Percentiles rank a stretch among this genome's conserved stretches.
These are phyloP conservation scores for Cymbopogon flexuosus DNA, from an alignment of 202 grass and related monocot genomes.

Conservation along the genomic window DNA sequence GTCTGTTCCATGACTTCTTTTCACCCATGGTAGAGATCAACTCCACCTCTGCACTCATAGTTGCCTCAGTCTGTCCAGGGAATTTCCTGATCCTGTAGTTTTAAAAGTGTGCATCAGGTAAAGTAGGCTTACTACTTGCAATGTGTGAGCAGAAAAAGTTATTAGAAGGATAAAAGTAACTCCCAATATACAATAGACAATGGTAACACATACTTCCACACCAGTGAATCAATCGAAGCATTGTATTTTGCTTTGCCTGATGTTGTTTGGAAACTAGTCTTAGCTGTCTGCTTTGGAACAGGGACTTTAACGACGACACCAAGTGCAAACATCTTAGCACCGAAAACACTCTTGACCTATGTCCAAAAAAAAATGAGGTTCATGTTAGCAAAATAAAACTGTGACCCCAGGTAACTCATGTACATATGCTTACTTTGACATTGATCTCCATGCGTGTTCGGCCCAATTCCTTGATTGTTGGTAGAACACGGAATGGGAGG, in stretches of 20 bases:
- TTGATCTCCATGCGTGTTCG: slow-evolving; percentile 98
- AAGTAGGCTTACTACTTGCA: background rate
- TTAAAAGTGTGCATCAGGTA: slow-evolving; percentile 26
- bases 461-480: slow-evolving; percentile 94
- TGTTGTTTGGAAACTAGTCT: slow-evolving; percentile 96
- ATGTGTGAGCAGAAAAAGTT: background rate
- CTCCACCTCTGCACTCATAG: slow-evolving; percentile 98
- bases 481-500: slow-evolving; percentile 91
- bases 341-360: slow-evolving; percentile 97
- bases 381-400: slow-evolving; percentile 17
- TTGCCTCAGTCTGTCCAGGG: slow-evolving; percentile 95
- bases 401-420: background rate
- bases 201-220: slow-evolving; percentile 85
- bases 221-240: slow-evolving; percentile 86
- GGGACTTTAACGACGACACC: slow-evolving; percentile 96
- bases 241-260: slow-evolving; percentile 99
- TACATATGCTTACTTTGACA: slow-evolving; percentile 66
- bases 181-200: background rate
- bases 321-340: slow-evolving; percentile 99
- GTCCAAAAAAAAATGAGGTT: slow-evolving; percentile 3
- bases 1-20: slow-evolving; percentile 84
- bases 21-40: slow-evolving; percentile 95
- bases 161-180: background rate
- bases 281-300: slow-evolving; percentile 97
- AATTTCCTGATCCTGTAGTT: slow-evolving; percentile 89